A percentile compares a stretch with the other conserved stretches of the same genome.
Evolutionary conservation across 2,329 filamentous ascomycete species (phyloP).

Genomic region (Neodidymelliopsis sp.): DNA sequence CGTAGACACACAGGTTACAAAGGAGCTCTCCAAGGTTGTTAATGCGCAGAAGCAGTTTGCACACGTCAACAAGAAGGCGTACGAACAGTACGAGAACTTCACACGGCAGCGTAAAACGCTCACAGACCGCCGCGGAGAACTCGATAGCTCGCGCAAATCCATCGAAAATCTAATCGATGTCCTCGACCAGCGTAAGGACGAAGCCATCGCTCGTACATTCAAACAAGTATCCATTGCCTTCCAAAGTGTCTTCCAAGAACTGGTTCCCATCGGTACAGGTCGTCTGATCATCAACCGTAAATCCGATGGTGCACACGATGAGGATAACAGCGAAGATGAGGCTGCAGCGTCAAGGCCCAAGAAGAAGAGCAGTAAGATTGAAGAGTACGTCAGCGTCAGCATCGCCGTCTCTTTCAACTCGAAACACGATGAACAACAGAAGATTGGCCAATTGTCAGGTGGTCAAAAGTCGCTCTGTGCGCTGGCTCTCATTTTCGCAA

Average conservation of each 20-base stretch:
- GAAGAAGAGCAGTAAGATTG: constrained; percentile 62
- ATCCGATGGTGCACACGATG: constrained; percentile 74
- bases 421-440: constrained; percentile 97
- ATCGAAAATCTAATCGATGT: constrained; percentile 93
- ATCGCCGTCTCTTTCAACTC: constrained; percentile 99
- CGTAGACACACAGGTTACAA: constrained; percentile 38
- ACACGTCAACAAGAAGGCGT: constrained; percentile 99
- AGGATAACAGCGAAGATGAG: constrained; percentile 58
- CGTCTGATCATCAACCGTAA: constrained; percentile 91
- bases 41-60: constrained; percentile 95
- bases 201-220: constrained; percentile 97
- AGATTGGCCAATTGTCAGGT: constrained; percentile 95
- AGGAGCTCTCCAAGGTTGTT: constrained; percentile 85
- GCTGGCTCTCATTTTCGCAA: constrained; percentile 97
- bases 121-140: constrained; percentile 82
- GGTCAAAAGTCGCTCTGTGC: constrained; percentile 98
- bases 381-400: constrained; percentile 95
- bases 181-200: constrained; percentile 93
- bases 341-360: constrained; percentile 37
- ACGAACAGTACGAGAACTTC: constrained; percentile 98
- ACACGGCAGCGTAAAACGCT: constrained; percentile 89
- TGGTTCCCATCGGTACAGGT: constrained; percentile 92
- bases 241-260: constrained; percentile 88
- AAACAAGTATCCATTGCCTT: constrained; percentile 97
- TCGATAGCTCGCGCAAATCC: constrained; percentile 83